phyloP scores from a whole-genome alignment of 2,329 filamentous ascomycete species.

The Cercospora sp. region DNA sequence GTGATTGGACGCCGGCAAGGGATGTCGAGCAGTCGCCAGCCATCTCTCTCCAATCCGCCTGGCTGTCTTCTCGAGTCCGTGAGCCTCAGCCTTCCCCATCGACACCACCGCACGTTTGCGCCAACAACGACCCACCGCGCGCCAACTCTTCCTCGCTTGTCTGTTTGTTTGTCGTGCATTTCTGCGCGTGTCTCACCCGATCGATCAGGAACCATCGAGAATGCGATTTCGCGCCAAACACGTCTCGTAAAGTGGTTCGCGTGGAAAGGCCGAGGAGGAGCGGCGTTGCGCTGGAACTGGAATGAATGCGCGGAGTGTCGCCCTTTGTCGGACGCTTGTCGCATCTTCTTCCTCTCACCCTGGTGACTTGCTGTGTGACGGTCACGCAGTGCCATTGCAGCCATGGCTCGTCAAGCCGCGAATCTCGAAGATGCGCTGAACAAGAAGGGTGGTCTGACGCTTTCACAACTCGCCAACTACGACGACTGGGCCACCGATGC shows the following conservation, averaged over 20 bases:
- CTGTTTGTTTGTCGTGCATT: not conserved
- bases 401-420: conserved; percentile 36
- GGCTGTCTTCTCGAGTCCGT: conserved; percentile 2
- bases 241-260: conserved; percentile 6
- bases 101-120: not conserved
- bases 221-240: conserved; percentile 3
- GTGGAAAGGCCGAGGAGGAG: conserved; percentile 2
- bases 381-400: conserved; percentile 5
- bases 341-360: not conserved
- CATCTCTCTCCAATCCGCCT: not conserved
- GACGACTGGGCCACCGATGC: conserved; percentile 96
- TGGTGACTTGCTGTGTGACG: not conserved
- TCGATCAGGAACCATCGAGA: not conserved
- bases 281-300: conserved; percentile 8
- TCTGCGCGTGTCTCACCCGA: not conserved
- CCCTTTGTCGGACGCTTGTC: conserved; percentile 4
- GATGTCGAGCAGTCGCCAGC: not conserved
- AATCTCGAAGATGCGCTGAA: conserved; percentile 48
- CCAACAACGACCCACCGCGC: not conserved
- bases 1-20: not conserved
- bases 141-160: not conserved
- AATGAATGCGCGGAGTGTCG: conserved; percentile 5
- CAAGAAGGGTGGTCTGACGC: conserved; percentile 73
- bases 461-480: conserved; percentile 86
- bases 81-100: not conserved